These are phyloP conservation scores for Marchantia paleacea DNA, from an alignment of 225 moss, liverwort and hornwort species.

Conservation along the genomic window DNA sequence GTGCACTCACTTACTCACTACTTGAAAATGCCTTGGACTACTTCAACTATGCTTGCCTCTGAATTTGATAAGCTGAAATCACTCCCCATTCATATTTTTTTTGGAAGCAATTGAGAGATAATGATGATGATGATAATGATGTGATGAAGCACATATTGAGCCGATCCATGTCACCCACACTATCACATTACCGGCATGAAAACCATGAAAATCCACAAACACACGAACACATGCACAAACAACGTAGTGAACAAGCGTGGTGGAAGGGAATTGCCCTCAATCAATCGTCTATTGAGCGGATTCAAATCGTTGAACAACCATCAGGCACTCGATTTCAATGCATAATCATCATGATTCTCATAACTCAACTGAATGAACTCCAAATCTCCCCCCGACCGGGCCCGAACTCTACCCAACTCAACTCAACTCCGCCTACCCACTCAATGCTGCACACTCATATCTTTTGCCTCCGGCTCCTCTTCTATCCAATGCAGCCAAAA, in stretches of 20 bases:
- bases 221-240: not conserved
- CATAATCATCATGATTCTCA: too few relatives aligned
- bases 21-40: too few relatives aligned
- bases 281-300: not conserved
- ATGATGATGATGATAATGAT: not conserved
- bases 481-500: slow-evolving; percentile 3
- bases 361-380: too few relatives aligned
- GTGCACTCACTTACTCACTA: too few relatives aligned
- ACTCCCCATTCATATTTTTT: not conserved
- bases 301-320: not conserved
- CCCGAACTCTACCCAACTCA: not conserved
- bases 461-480: too few relatives aligned
- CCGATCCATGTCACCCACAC: not conserved
- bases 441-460: not conserved
- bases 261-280: not conserved
- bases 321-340: not conserved
- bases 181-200: not conserved
- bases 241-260: not conserved
- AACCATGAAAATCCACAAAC: not conserved
- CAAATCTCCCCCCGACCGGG: not conserved
- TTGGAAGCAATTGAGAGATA: not conserved
- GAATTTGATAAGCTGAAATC: not conserved
- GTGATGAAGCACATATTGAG: not conserved
- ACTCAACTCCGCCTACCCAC: not conserved
- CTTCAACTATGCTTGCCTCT: too few relatives aligned